Evolutionary conservation across 2,329 filamentous ascomycete species (phyloP).

Genomic region (Curvularia sp.): DNA sequence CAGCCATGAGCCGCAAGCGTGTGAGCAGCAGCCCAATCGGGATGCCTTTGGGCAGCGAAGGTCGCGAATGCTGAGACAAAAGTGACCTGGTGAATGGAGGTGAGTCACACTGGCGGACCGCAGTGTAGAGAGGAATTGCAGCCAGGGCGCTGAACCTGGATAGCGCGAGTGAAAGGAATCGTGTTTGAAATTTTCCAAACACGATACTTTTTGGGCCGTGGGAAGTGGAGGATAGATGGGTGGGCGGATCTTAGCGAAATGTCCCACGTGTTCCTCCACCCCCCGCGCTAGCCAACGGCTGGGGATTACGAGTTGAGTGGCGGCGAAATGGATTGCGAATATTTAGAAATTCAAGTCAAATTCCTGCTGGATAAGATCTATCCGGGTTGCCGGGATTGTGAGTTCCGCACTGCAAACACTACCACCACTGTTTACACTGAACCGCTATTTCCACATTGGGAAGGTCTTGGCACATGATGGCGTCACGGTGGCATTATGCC

Average conservation of each 20-base stretch:
- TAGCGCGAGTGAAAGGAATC: conserved; percentile 9
- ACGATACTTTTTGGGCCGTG: conserved; percentile 10
- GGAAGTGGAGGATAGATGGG: conserved; percentile 4
- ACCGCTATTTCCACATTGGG: background rate
- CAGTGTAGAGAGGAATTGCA: conserved; percentile 18
- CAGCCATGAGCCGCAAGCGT: conserved; percentile 35
- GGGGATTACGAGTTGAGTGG: background rate
- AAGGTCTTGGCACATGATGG: background rate
- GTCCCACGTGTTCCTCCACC: conserved; percentile 34
- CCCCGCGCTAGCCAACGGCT: conserved; percentile 23
- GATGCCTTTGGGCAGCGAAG: conserved; percentile 34
- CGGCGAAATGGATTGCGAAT: conserved; percentile 6
- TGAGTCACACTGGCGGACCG: conserved; percentile 31
- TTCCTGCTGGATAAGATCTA: background rate
- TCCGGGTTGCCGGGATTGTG: background rate
- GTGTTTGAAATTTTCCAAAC: conserved; percentile 1
- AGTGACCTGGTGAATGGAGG: conserved; percentile 16
- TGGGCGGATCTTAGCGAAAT: conserved; percentile 20
- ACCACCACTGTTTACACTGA: background rate
- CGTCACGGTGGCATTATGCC: conserved; percentile 9
- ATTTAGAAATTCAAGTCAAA: background rate
- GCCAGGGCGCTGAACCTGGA: conserved; percentile 17
- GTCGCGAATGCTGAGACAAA: conserved; percentile 12
- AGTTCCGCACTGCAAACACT: background rate
- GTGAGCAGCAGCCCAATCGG: conserved; percentile 35